A percentile compares a stretch with the other conserved stretches of the same genome.
Evolutionary conservation across 768 basidiomycete genomes (phyloP).

Genomic region (Leucogyrophana mollusca): DNA sequence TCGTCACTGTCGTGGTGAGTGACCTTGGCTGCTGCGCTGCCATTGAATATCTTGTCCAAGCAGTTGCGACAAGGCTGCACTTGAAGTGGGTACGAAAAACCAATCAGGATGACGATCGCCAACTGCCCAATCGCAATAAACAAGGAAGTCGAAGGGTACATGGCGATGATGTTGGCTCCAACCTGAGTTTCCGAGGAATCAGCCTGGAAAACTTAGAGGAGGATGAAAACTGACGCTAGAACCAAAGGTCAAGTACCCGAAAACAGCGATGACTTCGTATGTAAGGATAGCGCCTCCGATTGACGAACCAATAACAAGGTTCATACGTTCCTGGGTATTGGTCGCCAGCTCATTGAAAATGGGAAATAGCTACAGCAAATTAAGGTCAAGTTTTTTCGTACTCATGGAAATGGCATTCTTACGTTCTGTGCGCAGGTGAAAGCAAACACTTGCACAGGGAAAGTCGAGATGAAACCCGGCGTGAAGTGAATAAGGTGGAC

Average conservation of each 20-base stretch:
- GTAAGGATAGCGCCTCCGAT: slow-evolving; percentile 82
- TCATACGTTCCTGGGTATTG: slow-evolving; percentile 83
- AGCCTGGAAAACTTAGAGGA: neutral
- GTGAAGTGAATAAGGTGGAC: slow-evolving; percentile 72
- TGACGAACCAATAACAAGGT: slow-evolving; percentile 80
- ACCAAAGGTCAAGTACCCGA: slow-evolving; percentile 94
- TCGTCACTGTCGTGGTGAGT: slow-evolving; percentile 42
- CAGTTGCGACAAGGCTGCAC: slow-evolving; percentile 92
- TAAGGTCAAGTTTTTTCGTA: slow-evolving; percentile 5
- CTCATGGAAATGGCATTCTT: slow-evolving; percentile 22
- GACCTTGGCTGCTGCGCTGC: slow-evolving; percentile 35
- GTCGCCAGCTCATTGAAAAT: slow-evolving; percentile 87
- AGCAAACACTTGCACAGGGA: slow-evolving; percentile 93
- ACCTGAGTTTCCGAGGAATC: slow-evolving; percentile 45
- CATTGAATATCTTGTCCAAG: slow-evolving; percentile 83
- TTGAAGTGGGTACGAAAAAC: slow-evolving; percentile 94
- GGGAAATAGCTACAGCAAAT: slow-evolving; percentile 70
- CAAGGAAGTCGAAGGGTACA: slow-evolving; percentile 88
- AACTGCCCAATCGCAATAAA: slow-evolving; percentile 93
- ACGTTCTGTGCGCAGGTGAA: slow-evolving; percentile 95
- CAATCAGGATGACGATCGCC: slow-evolving; percentile 86
- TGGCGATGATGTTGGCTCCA: slow-evolving; percentile 90
- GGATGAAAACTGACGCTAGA: slow-evolving; percentile 54
- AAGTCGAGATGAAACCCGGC: slow-evolving; percentile 74
- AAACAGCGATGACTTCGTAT: slow-evolving; percentile 86